Percentiles rank a stretch among this genome's conserved stretches.
These are phyloP conservation scores for Coniella vitis DNA, from an alignment of 2,329 filamentous ascomycete genomes.

Conservation along the genomic window DNA sequence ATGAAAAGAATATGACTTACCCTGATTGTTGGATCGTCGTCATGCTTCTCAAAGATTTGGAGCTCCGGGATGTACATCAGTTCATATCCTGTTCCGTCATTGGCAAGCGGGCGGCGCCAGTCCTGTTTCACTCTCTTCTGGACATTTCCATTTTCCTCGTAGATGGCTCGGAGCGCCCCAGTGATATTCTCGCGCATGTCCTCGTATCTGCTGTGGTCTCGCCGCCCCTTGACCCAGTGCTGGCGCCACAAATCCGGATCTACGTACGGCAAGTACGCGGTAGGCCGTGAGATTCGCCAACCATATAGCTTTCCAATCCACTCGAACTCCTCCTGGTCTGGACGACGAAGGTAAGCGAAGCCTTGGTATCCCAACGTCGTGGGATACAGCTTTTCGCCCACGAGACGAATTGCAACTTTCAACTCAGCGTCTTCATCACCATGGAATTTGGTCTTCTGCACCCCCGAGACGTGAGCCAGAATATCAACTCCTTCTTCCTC, in stretches of 20 bases:
- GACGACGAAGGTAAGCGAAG: too few species aligned
- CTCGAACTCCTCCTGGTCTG: too few species aligned
- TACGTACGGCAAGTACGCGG: too few species aligned
- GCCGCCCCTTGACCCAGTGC: neutral
- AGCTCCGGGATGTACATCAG: neutral
- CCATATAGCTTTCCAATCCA: too few species aligned
- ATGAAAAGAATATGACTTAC: neutral
- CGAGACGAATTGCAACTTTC: too few species aligned
- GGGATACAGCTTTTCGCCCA: too few species aligned
- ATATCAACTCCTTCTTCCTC: too few species aligned
- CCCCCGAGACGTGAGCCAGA: too few species aligned
- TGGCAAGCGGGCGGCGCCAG: neutral
- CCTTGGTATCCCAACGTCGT: too few species aligned
- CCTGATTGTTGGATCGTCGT: neutral
- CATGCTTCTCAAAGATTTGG: neutral
- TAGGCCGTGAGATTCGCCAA: too few species aligned
- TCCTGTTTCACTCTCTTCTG: neutral
- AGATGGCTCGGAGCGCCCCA: neutral
- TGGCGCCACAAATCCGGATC: neutral
- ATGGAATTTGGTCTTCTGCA: too few species aligned
- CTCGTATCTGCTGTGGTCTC: neutral
- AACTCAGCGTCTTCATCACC: too few species aligned
- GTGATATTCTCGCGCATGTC: neutral
- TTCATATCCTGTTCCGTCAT: neutral
- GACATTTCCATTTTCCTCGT: neutral